These are phyloP conservation scores for Kodamaea jinghongensis DNA, from an alignment of 805 yeast genomes.

Conservation along the genomic window DNA sequence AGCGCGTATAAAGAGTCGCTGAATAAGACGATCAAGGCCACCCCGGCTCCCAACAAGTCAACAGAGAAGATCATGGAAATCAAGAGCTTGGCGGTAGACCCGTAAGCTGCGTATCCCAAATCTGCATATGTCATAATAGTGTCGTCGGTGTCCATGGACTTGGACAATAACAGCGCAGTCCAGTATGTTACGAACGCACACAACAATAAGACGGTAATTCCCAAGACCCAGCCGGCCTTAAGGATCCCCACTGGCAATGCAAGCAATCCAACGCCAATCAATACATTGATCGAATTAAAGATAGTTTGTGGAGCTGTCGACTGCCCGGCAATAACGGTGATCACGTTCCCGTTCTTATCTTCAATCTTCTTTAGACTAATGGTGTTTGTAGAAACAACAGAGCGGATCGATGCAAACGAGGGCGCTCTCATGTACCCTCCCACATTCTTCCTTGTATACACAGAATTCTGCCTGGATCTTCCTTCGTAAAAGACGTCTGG, in stretches of 20 bases:
- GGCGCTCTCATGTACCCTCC: conserved; percentile 34
- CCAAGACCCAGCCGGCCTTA: conserved; percentile 65
- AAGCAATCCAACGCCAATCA: conserved; percentile 73
- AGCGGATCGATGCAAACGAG: conserved; percentile 44
- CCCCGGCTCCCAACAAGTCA: conserved; percentile 61
- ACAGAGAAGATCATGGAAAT: conserved; percentile 59
- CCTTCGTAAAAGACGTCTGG: conserved; percentile 38
- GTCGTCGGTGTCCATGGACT: conserved; percentile 25
- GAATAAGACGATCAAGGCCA: conserved; percentile 56
- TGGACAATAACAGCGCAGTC: conserved; percentile 49
- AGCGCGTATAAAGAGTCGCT: conserved; percentile 56
- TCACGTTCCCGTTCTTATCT: conserved; percentile 64
- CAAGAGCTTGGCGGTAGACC: conserved; percentile 61
- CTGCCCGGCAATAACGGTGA: conserved; percentile 51
- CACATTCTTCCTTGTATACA: conserved; percentile 14
- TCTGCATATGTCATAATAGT: conserved; percentile 32
- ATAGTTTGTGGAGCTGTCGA: conserved; percentile 70
- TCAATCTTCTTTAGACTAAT: conserved; percentile 62
- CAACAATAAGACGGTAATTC: conserved; percentile 38
- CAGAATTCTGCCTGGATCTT: conserved; percentile 30
- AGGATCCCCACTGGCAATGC: conserved; percentile 70
- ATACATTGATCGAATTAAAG: conserved; percentile 71
- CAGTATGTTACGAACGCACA: conserved; percentile 51
- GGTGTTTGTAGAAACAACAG: conserved; percentile 33
- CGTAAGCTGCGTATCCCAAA: conserved; percentile 28